These are phyloP conservation scores for Dendrostoma leiphaemia DNA, from an alignment of 2,329 filamentous ascomycete genomes.

Conservation along the genomic window DNA sequence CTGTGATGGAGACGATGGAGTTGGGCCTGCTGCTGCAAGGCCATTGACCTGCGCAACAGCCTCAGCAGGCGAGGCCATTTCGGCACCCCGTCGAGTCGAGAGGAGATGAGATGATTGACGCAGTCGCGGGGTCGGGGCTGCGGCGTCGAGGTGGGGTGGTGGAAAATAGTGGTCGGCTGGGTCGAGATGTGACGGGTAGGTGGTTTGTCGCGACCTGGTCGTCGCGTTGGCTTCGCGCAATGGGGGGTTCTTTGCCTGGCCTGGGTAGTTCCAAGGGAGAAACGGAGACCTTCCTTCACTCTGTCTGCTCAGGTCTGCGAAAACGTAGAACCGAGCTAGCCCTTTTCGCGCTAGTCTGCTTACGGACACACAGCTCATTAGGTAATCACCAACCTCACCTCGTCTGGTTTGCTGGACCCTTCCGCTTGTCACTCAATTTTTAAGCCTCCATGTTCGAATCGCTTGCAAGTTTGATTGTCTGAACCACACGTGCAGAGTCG, in stretches of 20 bases:
- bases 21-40: constrained; percentile 12
- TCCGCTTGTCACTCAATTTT: too few relatives aligned
- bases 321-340: constrained; percentile 10
- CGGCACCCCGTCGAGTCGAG: not conserved
- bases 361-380: not conserved
- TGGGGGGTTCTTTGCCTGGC: constrained; percentile 2
- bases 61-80: constrained; percentile 30
- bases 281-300: constrained; percentile 1
- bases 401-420: too few relatives aligned
- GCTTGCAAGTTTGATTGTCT: too few relatives aligned
- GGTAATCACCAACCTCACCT: not conserved
- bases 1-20: constrained; percentile 20
- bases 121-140: not conserved
- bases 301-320: constrained; percentile 3
- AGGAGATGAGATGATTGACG: not conserved
- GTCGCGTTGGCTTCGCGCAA: constrained; percentile 18
- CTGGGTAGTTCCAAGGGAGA: constrained; percentile 13
- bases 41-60: constrained; percentile 27
- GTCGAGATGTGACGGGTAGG: constrained; percentile 9
- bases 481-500: too few relatives aligned
- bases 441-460: too few relatives aligned
- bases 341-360: constrained; percentile 1
- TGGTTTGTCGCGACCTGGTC: constrained; percentile 14
- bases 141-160: not conserved
- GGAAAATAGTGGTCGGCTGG: not conserved